These are phyloP conservation scores for Houttuynia cordata DNA, from an alignment of 164 flowering plant genomes.

Conservation along the genomic window DNA sequence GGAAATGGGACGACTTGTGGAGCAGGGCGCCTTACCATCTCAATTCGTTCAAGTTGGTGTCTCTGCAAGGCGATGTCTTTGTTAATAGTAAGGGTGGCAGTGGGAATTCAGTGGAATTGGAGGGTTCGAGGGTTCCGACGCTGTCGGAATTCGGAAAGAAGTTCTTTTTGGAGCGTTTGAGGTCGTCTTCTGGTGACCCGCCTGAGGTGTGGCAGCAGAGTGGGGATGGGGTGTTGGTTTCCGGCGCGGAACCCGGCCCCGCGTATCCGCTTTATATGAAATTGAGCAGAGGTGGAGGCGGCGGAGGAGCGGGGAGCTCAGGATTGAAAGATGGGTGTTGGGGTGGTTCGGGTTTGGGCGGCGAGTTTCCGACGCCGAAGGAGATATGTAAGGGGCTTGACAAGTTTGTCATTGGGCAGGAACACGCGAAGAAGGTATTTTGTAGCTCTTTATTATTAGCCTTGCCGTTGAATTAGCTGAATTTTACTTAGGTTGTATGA, in stretches of 20 bases:
- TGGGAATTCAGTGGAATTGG: background rate
- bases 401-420: conserved; percentile 90
- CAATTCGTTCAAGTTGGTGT: conserved; percentile 42
- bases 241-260: conserved; percentile 7
- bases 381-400: conserved; percentile 86
- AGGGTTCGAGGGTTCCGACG: background rate
- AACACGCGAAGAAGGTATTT: conserved; percentile 80
- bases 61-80: conserved; percentile 34
- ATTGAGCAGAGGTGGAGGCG: conserved; percentile 23
- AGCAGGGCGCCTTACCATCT: conserved; percentile 26
- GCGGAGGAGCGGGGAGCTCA: conserved; percentile 19
- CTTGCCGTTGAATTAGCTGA: background rate
- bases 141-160: conserved; percentile 6
- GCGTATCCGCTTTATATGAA: conserved; percentile 5
- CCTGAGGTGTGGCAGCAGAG: conserved; percentile 85
- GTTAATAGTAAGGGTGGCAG: conserved; percentile 29
- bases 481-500: no score
- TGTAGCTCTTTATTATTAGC: no score
- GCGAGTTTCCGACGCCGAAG: conserved; percentile 75
- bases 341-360: conserved; percentile 83
- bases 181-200: conserved; percentile 46
- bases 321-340: conserved; percentile 53
- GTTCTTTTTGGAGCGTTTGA: conserved; percentile 9
- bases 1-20: conserved; percentile 26
- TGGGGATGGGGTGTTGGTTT: conserved; percentile 39